These are phyloP conservation scores for Phytophthora vignae DNA, from an alignment of 352 stramenopile species.

Conservation along the genomic window DNA sequence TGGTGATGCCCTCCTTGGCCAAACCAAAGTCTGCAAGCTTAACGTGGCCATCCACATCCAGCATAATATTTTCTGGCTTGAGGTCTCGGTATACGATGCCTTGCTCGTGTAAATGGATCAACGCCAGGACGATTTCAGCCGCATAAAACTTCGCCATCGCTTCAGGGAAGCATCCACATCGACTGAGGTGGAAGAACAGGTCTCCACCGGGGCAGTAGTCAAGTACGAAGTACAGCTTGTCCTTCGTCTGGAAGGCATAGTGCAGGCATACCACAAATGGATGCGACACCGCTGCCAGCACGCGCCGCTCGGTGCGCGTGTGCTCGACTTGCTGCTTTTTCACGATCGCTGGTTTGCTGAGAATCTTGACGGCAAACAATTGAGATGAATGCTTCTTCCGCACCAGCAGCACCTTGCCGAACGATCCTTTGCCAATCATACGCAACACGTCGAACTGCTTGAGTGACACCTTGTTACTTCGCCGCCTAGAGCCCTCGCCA, in stretches of 20 bases:
- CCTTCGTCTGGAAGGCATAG: slow-evolving; percentile 89
- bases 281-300: slow-evolving; percentile 82
- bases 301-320: slow-evolving; percentile 82
- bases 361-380: slow-evolving; percentile 87
- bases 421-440: slow-evolving; percentile 94
- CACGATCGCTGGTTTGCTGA: slow-evolving; percentile 82
- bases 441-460: slow-evolving; percentile 90
- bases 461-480: slow-evolving; percentile 73
- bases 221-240: slow-evolving; percentile 89
- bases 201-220: slow-evolving; percentile 89
- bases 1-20: slow-evolving; percentile 79
- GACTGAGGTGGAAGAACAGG: slow-evolving; percentile 85
- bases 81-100: slow-evolving; percentile 87
- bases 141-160: slow-evolving; percentile 87
- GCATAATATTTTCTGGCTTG: slow-evolving; percentile 90
- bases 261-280: slow-evolving; percentile 91
- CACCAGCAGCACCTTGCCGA: slow-evolving; percentile 93
- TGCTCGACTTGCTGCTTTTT: slow-evolving; percentile 89
- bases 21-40: slow-evolving; percentile 87
- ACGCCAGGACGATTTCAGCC: slow-evolving; percentile 83
- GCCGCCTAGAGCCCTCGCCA: slow-evolving; percentile 28
- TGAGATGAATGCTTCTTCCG: slow-evolving; percentile 81
- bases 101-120: slow-evolving; percentile 89
- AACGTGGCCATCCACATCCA: slow-evolving; percentile 85
- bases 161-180: slow-evolving; percentile 82